Conservation (phyloP, 768 basidiomycete genomes). For the Hygrophoropsis aurantiaca region DNA sequence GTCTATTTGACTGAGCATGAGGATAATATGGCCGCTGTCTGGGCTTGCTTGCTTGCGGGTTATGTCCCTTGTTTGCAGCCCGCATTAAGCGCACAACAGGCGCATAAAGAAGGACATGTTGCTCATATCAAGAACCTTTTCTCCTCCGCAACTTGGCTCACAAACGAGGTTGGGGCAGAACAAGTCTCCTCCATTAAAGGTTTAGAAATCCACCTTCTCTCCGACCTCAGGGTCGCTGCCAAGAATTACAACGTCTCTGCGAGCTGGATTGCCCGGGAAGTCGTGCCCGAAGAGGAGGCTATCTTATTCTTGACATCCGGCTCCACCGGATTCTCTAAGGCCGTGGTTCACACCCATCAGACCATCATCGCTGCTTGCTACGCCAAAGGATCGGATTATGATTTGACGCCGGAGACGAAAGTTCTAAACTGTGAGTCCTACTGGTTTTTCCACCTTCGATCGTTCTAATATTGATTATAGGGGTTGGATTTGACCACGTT, state of each 20-base stretch:
- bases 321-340: constrained; percentile 46
- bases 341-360: constrained; percentile 38
- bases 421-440: constrained; percentile 38
- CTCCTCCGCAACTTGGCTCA: no score
- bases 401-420: constrained; percentile 31
- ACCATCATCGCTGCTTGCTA: constrained; percentile 33
- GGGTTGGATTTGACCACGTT: constrained; percentile 49
- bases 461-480: constrained; percentile 6
- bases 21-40: constrained; percentile 32
- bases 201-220: constrained; percentile 23
- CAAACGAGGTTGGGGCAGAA: no score
- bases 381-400: constrained; percentile 35
- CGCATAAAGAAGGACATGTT: no score
- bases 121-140: no score
- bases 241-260: neutral
- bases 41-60: constrained; percentile 30
- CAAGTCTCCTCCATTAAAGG: constrained; percentile 21
- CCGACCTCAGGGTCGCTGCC: constrained; percentile 17
- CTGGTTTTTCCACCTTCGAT: neutral
- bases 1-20: no score
- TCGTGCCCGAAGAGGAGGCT: constrained; percentile 26
- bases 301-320: constrained; percentile 41
- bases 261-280: constrained; percentile 16
- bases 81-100: no score
- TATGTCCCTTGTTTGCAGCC: no score